phyloP scores from a whole-genome alignment of 495 filamentous ascomycete genomes.

The Neurospora tetrasperma region DNA sequence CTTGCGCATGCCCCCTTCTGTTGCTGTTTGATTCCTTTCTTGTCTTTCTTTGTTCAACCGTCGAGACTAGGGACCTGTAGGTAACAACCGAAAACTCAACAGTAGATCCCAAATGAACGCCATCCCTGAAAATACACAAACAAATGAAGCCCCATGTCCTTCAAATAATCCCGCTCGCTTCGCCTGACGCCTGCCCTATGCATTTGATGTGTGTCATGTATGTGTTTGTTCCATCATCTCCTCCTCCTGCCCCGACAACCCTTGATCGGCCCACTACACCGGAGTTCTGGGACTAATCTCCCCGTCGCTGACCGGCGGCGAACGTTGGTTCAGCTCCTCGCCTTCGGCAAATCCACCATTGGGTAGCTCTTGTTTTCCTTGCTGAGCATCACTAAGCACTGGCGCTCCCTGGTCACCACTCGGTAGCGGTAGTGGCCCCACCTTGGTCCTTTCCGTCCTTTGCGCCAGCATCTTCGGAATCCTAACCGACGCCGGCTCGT shows the following conservation, averaged over 20 bases:
- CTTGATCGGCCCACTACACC: neutral
- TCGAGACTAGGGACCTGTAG: neutral
- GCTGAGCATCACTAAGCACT: neutral
- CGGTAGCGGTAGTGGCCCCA: neutral
- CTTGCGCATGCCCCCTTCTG: neutral
- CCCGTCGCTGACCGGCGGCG: neutral
- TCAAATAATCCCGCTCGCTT: neutral
- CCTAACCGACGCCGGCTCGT: neutral
- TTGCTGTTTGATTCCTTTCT: neutral
- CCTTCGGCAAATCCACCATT: neutral
- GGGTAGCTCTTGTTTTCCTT: neutral
- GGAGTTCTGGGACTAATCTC: neutral
- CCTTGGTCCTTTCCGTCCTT: neutral
- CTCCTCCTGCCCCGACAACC: neutral
- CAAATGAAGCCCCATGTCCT: neutral
- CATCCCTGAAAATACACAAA: neutral
- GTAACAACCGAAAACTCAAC: neutral
- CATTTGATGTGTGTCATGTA: neutral
- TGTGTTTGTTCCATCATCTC: neutral
- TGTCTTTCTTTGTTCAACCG: neutral
- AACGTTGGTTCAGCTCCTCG: neutral
- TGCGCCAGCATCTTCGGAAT: neutral
- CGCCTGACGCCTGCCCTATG: neutral
- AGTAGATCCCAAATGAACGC: neutral
- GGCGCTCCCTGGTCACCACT: too few relatives aligned